A percentile compares a stretch with the other conserved stretches of the same genome.
These are phyloP conservation scores for Neurospora sp. DNA, from an alignment of 495 filamentous ascomycete species.

Conservation along the genomic window DNA sequence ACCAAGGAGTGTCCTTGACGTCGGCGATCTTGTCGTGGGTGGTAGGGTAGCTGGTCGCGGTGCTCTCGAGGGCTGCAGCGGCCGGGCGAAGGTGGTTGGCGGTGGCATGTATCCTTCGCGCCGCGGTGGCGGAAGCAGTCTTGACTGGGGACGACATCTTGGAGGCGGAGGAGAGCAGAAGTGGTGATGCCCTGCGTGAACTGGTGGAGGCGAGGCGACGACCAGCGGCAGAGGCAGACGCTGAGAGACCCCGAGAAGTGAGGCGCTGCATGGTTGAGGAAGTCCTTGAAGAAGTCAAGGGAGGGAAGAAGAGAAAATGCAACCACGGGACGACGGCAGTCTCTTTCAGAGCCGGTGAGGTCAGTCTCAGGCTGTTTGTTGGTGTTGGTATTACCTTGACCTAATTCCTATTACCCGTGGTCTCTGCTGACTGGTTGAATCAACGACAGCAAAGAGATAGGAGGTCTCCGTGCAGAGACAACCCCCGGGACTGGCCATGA, in stretches of 20 bases:
- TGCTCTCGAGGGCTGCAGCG: slow-evolving; percentile 42
- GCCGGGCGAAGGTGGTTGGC: slow-evolving; percentile 45
- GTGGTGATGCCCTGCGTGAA: slow-evolving; percentile 6
- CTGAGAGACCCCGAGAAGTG: slow-evolving; percentile 12
- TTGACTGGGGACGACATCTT: slow-evolving; percentile 28
- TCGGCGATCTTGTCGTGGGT: slow-evolving; percentile 67
- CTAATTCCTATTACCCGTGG: neutral
- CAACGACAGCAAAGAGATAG: neutral
- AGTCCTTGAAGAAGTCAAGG: slow-evolving; percentile 10
- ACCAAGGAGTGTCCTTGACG: slow-evolving; percentile 77
- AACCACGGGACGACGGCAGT: neutral
- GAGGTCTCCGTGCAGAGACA: neutral
- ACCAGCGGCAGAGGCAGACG: slow-evolving; percentile 10
- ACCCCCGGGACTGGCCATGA: neutral
- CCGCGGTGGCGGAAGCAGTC: slow-evolving; percentile 19
- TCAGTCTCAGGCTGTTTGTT: neutral
- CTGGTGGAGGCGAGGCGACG: slow-evolving; percentile 8
- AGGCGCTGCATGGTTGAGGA: slow-evolving; percentile 28
- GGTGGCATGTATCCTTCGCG: slow-evolving; percentile 48
- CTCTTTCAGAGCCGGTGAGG: neutral
- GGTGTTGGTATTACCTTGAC: neutral
- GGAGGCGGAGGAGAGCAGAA: slow-evolving; percentile 11
- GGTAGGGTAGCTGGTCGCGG: slow-evolving; percentile 65
- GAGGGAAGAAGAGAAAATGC: neutral
- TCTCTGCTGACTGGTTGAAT: neutral